phyloP scores from a whole-genome alignment of 176 grass and related monocot species.

The Melocanna baccifera region DNA sequence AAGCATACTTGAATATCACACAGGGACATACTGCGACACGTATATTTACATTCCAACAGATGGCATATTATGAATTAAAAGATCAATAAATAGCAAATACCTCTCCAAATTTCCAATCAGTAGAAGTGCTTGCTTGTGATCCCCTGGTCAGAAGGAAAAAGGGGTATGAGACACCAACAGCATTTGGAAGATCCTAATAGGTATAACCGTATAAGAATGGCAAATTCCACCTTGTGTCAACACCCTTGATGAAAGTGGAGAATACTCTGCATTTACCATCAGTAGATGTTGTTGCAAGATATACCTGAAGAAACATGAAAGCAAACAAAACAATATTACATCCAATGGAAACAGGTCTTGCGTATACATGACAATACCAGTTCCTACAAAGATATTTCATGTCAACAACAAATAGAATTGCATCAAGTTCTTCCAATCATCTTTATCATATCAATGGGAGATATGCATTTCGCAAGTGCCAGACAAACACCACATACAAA shows the following conservation, averaged over 20 bases:
- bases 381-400: not conserved
- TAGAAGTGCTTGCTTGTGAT: slow-evolving; percentile 46
- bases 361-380: slow-evolving; percentile 27
- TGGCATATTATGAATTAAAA: slow-evolving; percentile 1
- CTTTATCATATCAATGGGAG: not conserved
- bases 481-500: not conserved
- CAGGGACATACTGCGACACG: not conserved
- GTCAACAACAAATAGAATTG: not conserved
- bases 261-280: slow-evolving; percentile 99
- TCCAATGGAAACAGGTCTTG: not conserved
- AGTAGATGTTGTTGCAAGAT: slow-evolving; percentile 96
- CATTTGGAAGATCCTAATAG: slow-evolving; percentile 22
- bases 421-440: not conserved
- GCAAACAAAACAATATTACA: slow-evolving; percentile 25
- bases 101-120: slow-evolving; percentile 91
- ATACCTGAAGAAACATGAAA: slow-evolving; percentile 59
- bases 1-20: not conserved
- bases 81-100: slow-evolving; percentile 35
- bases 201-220: not conserved
- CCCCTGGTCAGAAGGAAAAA: slow-evolving; percentile 52
- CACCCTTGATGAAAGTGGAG: slow-evolving; percentile 93
- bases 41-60: not conserved
- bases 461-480: not conserved
- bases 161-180: slow-evolving; percentile 33
- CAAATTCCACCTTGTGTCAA: slow-evolving; percentile 71